These are phyloP conservation scores for Puccinia polysora DNA, from an alignment of 1,284 basidiomycete genomes.

Conservation along the genomic window DNA sequence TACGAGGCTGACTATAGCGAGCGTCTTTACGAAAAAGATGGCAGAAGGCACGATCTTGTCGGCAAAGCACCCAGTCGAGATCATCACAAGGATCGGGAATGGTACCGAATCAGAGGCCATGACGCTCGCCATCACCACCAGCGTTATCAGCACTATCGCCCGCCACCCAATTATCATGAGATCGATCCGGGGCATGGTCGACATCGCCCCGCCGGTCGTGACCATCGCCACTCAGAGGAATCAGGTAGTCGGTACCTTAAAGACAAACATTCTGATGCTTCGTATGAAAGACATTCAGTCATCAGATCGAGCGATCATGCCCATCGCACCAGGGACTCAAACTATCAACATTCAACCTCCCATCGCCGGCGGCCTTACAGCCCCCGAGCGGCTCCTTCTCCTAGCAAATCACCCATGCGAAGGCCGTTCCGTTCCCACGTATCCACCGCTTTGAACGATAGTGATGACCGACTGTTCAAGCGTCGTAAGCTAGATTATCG, in stretches of 20 bases:
- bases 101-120: background rate
- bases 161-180: conserved; percentile 2
- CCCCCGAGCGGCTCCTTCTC: conserved; percentile 21
- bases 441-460: conserved; percentile 1
- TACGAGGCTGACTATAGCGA: conserved; percentile 12
- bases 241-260: conserved; percentile 2
- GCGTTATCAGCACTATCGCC: conserved; percentile 19
- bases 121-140: conserved; percentile 2
- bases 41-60: background rate
- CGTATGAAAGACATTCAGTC: conserved; percentile 16
- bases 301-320: conserved; percentile 9
- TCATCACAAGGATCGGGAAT: conserved; percentile 12
- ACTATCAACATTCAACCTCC: conserved; percentile 13
- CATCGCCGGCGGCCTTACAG: conserved; percentile 14
- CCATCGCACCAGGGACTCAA: background rate
- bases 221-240: conserved; percentile 23
- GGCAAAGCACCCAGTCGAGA: conserved; percentile 1
- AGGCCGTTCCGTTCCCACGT: conserved; percentile 6
- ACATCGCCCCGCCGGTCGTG: conserved; percentile 22
- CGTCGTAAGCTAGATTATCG: conserved; percentile 20
- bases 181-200: conserved; percentile 9
- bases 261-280: background rate
- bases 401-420: conserved; percentile 23
- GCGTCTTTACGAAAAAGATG: conserved; percentile 13
- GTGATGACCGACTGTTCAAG: background rate